Evolutionary conservation across 768 basidiomycete species (phyloP), one percentile per base, ranked within the genome.

Genomic region (Pulveroboletus sp.): DNA sequence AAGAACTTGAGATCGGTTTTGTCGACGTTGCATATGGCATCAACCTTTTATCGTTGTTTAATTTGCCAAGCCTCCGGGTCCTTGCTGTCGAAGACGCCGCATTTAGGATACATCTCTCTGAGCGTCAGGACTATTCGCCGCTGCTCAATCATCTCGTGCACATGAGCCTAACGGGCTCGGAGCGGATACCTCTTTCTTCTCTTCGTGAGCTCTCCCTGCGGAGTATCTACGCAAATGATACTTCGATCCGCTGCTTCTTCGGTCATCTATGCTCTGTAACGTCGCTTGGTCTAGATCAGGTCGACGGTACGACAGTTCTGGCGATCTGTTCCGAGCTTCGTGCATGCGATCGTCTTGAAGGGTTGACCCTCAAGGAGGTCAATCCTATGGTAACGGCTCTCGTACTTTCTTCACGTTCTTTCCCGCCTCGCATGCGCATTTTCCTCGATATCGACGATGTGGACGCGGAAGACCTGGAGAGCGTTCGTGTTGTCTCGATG

Each of bases 81-180:
- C 53, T 82, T 13, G 56, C 63, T 13, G 48, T 82, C 20, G 79
- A 82, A 57, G 78, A 80, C 50, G 65, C 81, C 6, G 69, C 72
- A 0, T 65, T 60, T 7, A 68, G 61, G 24, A 59, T 80, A 32
- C 69, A 65, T 46, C 67, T 66, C 4, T 50, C 52, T 20, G 61
- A 67, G 3, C 51, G 40, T 8, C 66, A 64, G 24, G 72, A 80
- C 51, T 66, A 70, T 6, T 64, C 70, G 6, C 53, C 47, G 1
- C 37, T 81, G 21, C 45, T 80, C 25, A 56, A 67, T 17, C 69
- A 63, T 63, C 53, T 80, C 25, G 50, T 49, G 31, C 43, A 34
- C 19, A 45, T 42, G 48, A 36, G 23, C 19, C 31, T 36, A 6
- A 24, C 19, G 13, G n/a, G n/a, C n/a, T n/a, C n/a, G n/a, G 33